Evolutionary conservation across 495 filamentous ascomycete genomes (phyloP).

Genomic region (Cairneyella variabilis): DNA sequence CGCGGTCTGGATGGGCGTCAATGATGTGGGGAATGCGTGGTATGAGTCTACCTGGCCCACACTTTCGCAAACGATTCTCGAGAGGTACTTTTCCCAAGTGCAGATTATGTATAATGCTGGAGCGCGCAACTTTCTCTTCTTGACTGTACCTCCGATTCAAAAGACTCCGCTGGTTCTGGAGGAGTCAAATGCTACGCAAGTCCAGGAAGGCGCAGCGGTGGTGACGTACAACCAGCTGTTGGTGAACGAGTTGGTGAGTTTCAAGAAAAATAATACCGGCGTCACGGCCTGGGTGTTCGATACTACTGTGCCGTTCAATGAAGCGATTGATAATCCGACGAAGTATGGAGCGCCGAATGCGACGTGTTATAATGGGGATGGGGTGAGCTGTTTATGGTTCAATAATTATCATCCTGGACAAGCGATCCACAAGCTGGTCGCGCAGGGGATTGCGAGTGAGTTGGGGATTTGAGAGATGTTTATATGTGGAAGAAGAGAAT

Average conservation of each 20-base stretch:
- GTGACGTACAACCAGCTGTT: constrained; percentile 10
- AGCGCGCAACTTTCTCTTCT: constrained; percentile 41
- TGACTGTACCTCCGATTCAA: constrained; percentile 47
- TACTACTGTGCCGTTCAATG: constrained; percentile 36
- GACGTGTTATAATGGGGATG: constrained; percentile 40
- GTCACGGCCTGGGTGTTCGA: constrained; percentile 23
- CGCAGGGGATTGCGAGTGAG: neutral
- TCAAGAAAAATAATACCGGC: constrained; percentile 3
- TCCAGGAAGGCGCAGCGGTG: neutral
- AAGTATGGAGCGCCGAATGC: constrained; percentile 39
- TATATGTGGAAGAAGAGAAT: neutral
- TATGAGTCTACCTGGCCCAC: constrained; percentile 26
- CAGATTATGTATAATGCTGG: constrained; percentile 35
- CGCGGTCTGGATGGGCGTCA: constrained; percentile 73
- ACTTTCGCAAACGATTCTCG: constrained; percentile 26
- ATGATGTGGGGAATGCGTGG: constrained; percentile 68
- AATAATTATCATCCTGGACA: constrained; percentile 21
- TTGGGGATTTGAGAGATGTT: neutral
- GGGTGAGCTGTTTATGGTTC: constrained; percentile 25
- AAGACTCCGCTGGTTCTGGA: constrained; percentile 30
- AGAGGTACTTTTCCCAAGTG: constrained; percentile 35
- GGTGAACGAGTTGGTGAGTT: neutral
- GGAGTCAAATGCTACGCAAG: neutral
- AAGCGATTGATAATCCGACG: constrained; percentile 36
- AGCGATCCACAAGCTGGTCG: constrained; percentile 18